Evolutionary conservation across 169 alveolate genomes (phyloP).

Genomic region (Condylostoma magnum): DNA sequence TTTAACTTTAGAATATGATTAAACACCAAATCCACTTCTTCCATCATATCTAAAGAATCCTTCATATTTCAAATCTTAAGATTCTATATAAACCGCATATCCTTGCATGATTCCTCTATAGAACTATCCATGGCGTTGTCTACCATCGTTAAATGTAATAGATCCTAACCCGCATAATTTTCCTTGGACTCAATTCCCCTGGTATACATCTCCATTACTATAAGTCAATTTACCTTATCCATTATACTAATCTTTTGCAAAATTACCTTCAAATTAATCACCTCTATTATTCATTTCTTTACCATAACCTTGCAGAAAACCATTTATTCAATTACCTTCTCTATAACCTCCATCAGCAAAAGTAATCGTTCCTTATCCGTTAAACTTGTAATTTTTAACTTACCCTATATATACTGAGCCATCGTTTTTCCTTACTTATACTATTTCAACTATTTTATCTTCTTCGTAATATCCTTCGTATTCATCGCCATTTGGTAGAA

Average conservation of each 20-base stretch:
- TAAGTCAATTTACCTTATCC: neutral
- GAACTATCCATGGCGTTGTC: conserved; percentile 62
- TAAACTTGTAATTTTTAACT: conserved; percentile 78
- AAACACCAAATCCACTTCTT: conserved; percentile 67
- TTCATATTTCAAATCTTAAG: conserved; percentile 63
- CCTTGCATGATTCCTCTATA: conserved; percentile 59
- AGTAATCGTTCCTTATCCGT: conserved; percentile 84
- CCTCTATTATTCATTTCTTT: conserved; percentile 44
- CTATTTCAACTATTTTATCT: too few relatives aligned
- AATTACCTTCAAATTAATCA: conserved; percentile 50
- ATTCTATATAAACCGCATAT: conserved; percentile 61
- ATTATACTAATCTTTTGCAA: neutral
- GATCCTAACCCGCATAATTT: conserved; percentile 61
- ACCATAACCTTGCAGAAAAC: conserved; percentile 71
- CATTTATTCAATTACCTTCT: conserved; percentile 63
- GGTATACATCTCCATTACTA: neutral
- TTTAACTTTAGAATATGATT: conserved; percentile 74
- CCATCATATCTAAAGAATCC: conserved; percentile 71
- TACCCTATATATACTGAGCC: conserved; percentile 86
- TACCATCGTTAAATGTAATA: conserved; percentile 63
- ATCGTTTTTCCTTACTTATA: too few relatives aligned
- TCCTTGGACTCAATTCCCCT: neutral
- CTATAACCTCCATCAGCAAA: conserved; percentile 86
- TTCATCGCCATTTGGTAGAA: too few relatives aligned
- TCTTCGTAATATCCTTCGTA: too few relatives aligned